A percentile compares a stretch with the other conserved stretches of the same genome.
Conservation (phyloP, 2,329 filamentous ascomycete species). For the Exophiala lecanii-corni region DNA sequence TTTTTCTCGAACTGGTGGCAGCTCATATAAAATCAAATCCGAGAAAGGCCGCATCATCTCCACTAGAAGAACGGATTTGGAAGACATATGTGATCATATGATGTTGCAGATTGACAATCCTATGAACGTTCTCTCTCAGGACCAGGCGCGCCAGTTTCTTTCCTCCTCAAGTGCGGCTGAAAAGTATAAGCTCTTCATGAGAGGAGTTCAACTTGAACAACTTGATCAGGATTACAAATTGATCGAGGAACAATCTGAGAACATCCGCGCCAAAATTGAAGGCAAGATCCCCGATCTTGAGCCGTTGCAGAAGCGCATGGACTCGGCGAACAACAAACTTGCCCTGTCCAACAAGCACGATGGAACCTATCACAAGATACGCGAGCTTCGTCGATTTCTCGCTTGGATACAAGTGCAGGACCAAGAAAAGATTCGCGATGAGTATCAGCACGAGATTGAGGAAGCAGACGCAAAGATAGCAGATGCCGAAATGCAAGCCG, state of each 20-base stretch:
- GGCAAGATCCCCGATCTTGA: constrained; percentile 61
- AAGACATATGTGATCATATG: constrained; percentile 90
- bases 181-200: constrained; percentile 96
- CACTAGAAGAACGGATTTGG: constrained; percentile 77
- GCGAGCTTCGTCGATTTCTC: constrained; percentile 60
- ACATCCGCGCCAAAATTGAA: constrained; percentile 60
- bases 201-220: constrained; percentile 88
- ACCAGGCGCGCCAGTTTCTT: constrained; percentile 88
- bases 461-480: constrained; percentile 46
- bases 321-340: constrained; percentile 61
- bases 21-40: constrained; percentile 80
- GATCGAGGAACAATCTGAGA: constrained; percentile 72
- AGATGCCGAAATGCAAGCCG: constrained; percentile 40
- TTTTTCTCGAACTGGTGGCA: constrained; percentile 63
- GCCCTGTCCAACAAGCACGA: constrained; percentile 63
- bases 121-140: constrained; percentile 90
- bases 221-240: constrained; percentile 87
- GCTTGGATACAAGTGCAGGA: constrained; percentile 86
- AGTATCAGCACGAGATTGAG: constrained; percentile 34
- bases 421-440: constrained; percentile 54
- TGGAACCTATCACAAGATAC: constrained; percentile 57
- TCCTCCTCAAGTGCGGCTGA: constrained; percentile 74
- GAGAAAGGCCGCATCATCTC: constrained; percentile 64
- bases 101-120: constrained; percentile 94
- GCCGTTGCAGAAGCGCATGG: constrained; percentile 52